Evolutionary conservation across 345 rosid genomes (phyloP), one percentile per base, ranked within the genome.

Genomic region (Bruguiera gymnorhiza): DNA sequence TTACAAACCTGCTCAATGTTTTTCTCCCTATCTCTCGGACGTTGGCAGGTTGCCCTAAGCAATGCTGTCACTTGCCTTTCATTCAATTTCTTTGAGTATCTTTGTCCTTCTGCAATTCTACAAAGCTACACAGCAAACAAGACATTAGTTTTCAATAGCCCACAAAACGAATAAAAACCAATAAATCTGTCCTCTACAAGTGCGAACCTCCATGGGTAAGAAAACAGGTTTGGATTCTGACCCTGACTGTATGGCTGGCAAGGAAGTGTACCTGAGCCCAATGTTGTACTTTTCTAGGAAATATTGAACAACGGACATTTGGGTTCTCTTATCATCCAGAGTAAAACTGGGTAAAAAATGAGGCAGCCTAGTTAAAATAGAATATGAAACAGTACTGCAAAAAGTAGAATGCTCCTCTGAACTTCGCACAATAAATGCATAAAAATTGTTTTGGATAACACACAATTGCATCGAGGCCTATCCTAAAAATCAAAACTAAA

Each of bases 121-220:
- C 91, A 87, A 18, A 87, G 66, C 98, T 94, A 76, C 19, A 79
- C 58, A 21, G 52, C 9, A 70, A 65, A 63, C 26, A 29, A 59
- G 4, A 63, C 0, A 21, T 16, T 16, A 52, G 2, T 24, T 8
- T 9, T 19, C 27, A 36, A 16, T 29, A 21, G 23, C 26, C 30
- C 52, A 6, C 50, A 13, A 43, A 43, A 43, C 4, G 0, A 43
- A 43, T 4, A 15, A 43, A 43, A 13, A 4, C 50, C 16, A 43
- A 43, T 11, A 43, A 43, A 43, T 43, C 16, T 43, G 50, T 43
- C 19, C 50, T 43, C 1, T 50, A 11, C 30, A 71, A 26, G 19
- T 0, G 9, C 50, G 56, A 61, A 94, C 98, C 85, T 94, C 98
- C 96, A 94, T 94, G 0, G 98, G 98, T 46, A 82, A 46, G 76